A percentile compares a stretch with the other conserved stretches of the same genome.
Conservation (phyloP, 768 basidiomycete genomes). For the Melanogaster broomeanus region DNA sequence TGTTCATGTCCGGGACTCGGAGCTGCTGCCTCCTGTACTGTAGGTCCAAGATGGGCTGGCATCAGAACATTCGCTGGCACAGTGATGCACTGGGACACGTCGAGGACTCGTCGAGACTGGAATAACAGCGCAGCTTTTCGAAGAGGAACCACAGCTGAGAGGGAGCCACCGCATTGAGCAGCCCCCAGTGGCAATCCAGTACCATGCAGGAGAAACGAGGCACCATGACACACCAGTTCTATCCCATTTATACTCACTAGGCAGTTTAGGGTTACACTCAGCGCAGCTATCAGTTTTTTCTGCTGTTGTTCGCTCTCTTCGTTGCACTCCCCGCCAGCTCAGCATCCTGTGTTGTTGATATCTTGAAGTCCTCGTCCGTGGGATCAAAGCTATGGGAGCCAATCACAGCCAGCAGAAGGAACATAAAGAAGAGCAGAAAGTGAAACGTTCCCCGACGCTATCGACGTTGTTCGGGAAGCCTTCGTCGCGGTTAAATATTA, state of each 20-base stretch:
- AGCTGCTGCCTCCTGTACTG: conserved; percentile 5
- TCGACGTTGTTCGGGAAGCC: conserved; percentile 26
- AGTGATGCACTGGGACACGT: too few relatives aligned
- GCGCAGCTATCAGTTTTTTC: not conserved
- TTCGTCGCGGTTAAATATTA: conserved; percentile 28
- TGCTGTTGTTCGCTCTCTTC: not conserved
- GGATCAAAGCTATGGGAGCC: conserved; percentile 22
- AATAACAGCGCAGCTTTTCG: conserved; percentile 4
- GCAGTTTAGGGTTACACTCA: conserved; percentile 16
- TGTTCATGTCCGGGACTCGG: not conserved
- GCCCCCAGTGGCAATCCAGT: conserved; percentile 15
- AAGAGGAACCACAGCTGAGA: conserved; percentile 14
- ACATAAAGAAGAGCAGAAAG: conserved; percentile 20
- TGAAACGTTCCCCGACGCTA: conserved; percentile 26
- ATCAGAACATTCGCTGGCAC: conserved; percentile 11
- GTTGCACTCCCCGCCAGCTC: not conserved
- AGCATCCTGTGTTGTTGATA: not conserved
- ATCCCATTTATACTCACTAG: conserved; percentile 20
- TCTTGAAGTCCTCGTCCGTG: not conserved
- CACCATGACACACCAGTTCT: conserved; percentile 18
- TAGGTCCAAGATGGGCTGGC: conserved; percentile 4
- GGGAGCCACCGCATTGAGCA: conserved; percentile 19
- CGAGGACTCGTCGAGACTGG: conserved; percentile 14
- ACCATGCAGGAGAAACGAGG: conserved; percentile 34
- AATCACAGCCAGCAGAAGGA: conserved; percentile 28